Evolutionary conservation across 441 rosid genomes (phyloP), one percentile per base, ranked within the genome.

Genomic region (Metrosideros polymorpha): DNA sequence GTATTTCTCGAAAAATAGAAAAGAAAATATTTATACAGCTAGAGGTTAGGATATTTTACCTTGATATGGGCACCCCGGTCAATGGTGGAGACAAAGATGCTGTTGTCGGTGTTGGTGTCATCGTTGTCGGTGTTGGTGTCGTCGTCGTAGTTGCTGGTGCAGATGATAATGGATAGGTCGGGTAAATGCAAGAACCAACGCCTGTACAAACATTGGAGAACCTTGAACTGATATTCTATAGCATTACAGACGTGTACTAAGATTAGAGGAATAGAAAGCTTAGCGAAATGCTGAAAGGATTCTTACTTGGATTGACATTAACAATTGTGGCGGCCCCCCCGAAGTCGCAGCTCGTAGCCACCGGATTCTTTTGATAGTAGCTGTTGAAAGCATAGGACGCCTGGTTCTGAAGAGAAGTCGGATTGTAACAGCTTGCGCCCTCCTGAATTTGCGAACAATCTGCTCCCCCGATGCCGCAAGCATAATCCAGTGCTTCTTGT

Each of bases 361-460:
- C 88, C 42, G 98, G 98, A 86, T 93, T 94, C 92, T 93, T 96
- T 90, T 96, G 99, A 85, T 96, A 98, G 89, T 98, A 97, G 90
- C 95, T 96, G 85, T 98, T 98, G 92, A 98, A 96, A 17, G 99
- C 99, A 88, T 61, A 93, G 2, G 99, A 98, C 18, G 99, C 99
- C 87, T 97, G 99, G 89, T 89, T 94, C 88, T 94, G 98, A 71
- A 97, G 90, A 82, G 92, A 87, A 79, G 76, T 90, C 1, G 99
- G 99, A 35, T 90, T 92, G 88, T 94, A 96, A 89, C 99, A 98
- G 90, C 90, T 93, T 61, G 93, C 99, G 4, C 98, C 96, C 89
- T 92, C 94, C 91, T 95, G 98, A 54, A 98, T 94, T 90, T 91
- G 94, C 14, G 99, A 93, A 85, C 99, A 98, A 88, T 96, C 99